Conservation (phyloP, 257 asterid genomes). For the Parsonsia alboflavescens region DNA sequence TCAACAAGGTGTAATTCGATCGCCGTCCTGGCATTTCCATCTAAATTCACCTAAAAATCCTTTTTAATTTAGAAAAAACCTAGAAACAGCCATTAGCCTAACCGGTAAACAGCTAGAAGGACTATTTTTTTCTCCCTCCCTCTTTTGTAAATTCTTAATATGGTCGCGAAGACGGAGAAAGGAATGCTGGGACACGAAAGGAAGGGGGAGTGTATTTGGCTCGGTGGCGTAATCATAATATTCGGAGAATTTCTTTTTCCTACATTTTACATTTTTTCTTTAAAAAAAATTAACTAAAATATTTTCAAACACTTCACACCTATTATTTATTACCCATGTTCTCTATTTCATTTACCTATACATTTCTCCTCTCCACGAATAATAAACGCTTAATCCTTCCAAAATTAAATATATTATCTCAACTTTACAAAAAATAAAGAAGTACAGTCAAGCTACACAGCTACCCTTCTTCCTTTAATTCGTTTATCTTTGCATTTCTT, state of each 20-base stretch:
- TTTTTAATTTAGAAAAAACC: conserved; percentile 31
- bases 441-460: no score
- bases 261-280: no score
- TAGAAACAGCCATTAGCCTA: conserved; percentile 26
- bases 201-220: conserved; percentile 18
- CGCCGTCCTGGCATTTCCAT: conserved; percentile 83
- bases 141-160: conserved; percentile 14
- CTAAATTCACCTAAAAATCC: conserved; percentile 12
- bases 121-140: conserved; percentile 2
- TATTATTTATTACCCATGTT: no score
- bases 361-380: no score
- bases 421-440: no score
- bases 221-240: conserved; percentile 29
- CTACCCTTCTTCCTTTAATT: no score
- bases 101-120: conserved; percentile 7
- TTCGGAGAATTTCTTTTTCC: not conserved
- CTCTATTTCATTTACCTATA: no score
- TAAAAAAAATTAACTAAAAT: no score
- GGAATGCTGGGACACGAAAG: conserved; percentile 5
- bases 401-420: no score
- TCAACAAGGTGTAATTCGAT: conserved; percentile 62
- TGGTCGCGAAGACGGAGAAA: conserved; percentile 22
- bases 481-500: no score
- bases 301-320: no score
- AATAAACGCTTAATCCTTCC: no score